A percentile compares a stretch with the other conserved stretches of the same genome.
Evolutionary conservation across 805 yeast species (phyloP).

Genomic region (Zygotorulaspora chibaensis): DNA sequence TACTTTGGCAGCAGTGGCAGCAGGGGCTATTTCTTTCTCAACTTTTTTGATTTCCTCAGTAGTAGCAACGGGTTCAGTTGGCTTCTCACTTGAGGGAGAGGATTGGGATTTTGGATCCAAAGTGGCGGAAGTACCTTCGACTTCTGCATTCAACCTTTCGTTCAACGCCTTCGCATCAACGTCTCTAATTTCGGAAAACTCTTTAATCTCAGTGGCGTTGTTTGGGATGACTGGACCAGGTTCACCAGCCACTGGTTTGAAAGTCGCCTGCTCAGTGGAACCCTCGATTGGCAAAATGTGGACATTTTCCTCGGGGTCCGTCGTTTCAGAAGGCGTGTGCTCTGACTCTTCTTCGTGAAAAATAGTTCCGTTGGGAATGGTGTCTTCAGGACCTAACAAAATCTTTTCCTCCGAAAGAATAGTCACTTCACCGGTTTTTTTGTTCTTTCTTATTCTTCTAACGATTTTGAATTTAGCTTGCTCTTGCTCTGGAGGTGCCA

Average conservation of each 20-base stretch:
- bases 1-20: slow-evolving; percentile 4
- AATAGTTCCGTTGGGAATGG: slow-evolving; percentile 12
- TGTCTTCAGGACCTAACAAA: slow-evolving; percentile 17
- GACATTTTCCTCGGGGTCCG: slow-evolving; percentile 19
- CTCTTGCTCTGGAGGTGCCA: background rate
- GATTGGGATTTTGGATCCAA: slow-evolving; percentile 19
- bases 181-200: slow-evolving; percentile 51
- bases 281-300: slow-evolving; percentile 41
- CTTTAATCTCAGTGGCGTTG: slow-evolving; percentile 61
- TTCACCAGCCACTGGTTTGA: slow-evolving; percentile 45
- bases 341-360: slow-evolving; percentile 18
- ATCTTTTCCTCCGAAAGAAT: slow-evolving; percentile 28
- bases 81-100: slow-evolving; percentile 25
- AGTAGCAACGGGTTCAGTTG: slow-evolving; percentile 22
- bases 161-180: slow-evolving; percentile 60
- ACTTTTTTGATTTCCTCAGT: slow-evolving; percentile 7
- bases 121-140: slow-evolving; percentile 14
- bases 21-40: slow-evolving; percentile 5
- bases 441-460: slow-evolving; percentile 39
- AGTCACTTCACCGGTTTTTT: slow-evolving; percentile 39
- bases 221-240: slow-evolving; percentile 59
- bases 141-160: slow-evolving; percentile 34
- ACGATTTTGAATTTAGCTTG: slow-evolving; percentile 33
- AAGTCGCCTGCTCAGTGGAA: slow-evolving; percentile 43
- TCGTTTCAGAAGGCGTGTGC: background rate